Percentiles rank a stretch among this genome's conserved stretches.
phyloP scores from a whole-genome alignment of 2,329 filamentous ascomycete species.

The Geosmithia flava region DNA sequence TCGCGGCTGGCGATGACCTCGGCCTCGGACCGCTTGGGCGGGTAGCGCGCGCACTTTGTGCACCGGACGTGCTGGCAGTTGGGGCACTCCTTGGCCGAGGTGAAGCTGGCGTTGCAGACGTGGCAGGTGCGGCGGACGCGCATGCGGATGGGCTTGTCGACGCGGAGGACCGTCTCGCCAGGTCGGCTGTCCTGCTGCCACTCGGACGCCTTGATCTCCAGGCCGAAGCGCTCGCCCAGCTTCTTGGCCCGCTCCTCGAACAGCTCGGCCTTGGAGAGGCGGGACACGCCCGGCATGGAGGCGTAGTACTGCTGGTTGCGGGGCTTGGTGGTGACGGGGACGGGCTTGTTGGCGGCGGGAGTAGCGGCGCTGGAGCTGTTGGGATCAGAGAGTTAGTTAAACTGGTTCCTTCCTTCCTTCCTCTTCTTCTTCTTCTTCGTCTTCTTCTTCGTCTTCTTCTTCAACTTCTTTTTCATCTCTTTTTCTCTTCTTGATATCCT shows the following conservation, averaged over 20 bases:
- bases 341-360: constrained; percentile 1
- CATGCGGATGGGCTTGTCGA: constrained; percentile 68
- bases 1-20: constrained; percentile 40
- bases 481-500: too few relatives aligned
- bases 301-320: constrained; percentile 11
- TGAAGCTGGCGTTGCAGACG: constrained; percentile 64
- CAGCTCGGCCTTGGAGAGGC: constrained; percentile 35
- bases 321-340: constrained; percentile 1
- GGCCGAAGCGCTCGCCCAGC: constrained; percentile 40
- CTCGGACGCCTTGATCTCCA: constrained; percentile 41
- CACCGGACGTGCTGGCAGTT: constrained; percentile 72
- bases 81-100: constrained; percentile 58
- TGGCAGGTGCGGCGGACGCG: constrained; percentile 72
- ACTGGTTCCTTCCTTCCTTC: too few relatives aligned
- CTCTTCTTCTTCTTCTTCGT: too few relatives aligned
- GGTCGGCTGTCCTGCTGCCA: constrained; percentile 27
- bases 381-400: too few relatives aligned
- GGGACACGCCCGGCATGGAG: constrained; percentile 18
- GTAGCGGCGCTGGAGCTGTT: too few relatives aligned
- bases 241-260: constrained; percentile 44
- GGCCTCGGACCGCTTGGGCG: constrained; percentile 49
- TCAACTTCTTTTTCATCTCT: too few relatives aligned
- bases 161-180: constrained; percentile 45
- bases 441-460: too few relatives aligned
- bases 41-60: constrained; percentile 66